These are phyloP conservation scores for Pseudonitzschia delicatissima DNA, from an alignment of 108 stramenopile genomes.

Conservation along the genomic window DNA sequence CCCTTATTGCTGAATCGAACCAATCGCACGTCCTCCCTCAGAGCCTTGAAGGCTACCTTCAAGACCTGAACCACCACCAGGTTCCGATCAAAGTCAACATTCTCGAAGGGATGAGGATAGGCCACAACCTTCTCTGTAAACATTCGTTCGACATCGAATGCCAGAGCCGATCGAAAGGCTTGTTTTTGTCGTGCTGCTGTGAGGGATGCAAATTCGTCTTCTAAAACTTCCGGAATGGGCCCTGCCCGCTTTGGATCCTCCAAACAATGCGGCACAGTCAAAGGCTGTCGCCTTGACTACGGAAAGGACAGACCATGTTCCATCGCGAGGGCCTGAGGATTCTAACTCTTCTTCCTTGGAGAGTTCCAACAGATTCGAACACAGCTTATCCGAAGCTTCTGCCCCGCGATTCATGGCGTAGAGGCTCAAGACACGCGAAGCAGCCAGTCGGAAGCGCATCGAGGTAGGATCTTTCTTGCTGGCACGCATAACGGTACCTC, in stretches of 20 bases:
- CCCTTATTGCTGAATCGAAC: constrained; percentile 53
- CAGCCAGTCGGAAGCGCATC: constrained; percentile 65
- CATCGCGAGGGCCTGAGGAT: constrained; percentile 45
- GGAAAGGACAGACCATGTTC: constrained; percentile 47
- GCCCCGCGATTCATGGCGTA: constrained; percentile 64
- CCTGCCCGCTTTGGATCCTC: constrained; percentile 58
- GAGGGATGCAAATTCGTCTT: constrained; percentile 45
- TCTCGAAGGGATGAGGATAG: constrained; percentile 57
- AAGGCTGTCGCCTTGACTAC: constrained; percentile 50
- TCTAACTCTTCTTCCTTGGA: constrained; percentile 38
- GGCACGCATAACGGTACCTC: constrained; percentile 6
- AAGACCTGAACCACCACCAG: constrained; percentile 54
- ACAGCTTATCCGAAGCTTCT: constrained; percentile 49
- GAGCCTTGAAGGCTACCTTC: constrained; percentile 56
- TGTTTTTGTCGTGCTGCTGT: constrained; percentile 33
- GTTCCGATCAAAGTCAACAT: constrained; percentile 52
- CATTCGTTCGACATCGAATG: constrained; percentile 85
- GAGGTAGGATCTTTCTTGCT: constrained; percentile 36
- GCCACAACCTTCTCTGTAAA: constrained; percentile 69
- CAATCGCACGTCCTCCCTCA: constrained; percentile 60
- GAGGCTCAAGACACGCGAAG: constrained; percentile 60
- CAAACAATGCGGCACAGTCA: constrained; percentile 72
- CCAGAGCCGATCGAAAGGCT: constrained; percentile 45
- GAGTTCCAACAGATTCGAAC: constrained; percentile 2
- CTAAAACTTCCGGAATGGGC: constrained; percentile 59